phyloP scores from a whole-genome alignment of 805 yeast species.

The Saccharomycopsis lassenensis region DNA sequence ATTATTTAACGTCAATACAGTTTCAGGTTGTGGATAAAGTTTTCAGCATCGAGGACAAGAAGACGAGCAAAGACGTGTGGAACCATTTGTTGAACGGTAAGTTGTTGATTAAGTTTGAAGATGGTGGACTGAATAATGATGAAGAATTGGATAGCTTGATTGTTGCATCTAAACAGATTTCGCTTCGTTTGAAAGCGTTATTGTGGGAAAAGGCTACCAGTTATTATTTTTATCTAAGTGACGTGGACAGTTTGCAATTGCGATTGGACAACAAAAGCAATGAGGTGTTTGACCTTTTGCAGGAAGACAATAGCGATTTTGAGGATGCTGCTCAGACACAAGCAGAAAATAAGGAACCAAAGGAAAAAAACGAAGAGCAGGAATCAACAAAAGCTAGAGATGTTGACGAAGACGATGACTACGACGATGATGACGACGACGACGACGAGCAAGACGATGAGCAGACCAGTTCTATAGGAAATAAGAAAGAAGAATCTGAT shows the following conservation, averaged over 20 bases:
- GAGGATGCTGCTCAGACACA: slow-evolving; percentile 14
- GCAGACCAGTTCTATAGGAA: too few species aligned
- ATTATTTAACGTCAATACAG: slow-evolving; percentile 14
- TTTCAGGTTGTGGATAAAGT: slow-evolving; percentile 17
- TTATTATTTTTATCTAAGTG: slow-evolving; percentile 6
- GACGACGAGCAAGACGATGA: background rate
- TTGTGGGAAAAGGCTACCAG: slow-evolving; percentile 18
- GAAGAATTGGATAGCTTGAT: slow-evolving; percentile 14
- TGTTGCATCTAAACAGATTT: slow-evolving; percentile 9
- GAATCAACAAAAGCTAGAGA: background rate
- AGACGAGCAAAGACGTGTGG: slow-evolving; percentile 6
- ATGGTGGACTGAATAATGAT: slow-evolving; percentile 25
- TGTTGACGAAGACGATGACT: background rate
- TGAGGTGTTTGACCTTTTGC: slow-evolving; percentile 9
- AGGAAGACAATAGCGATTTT: slow-evolving; percentile 17
- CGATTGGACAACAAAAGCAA: background rate
- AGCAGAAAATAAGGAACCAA: slow-evolving; percentile 3
- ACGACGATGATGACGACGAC: slow-evolving; percentile 2
- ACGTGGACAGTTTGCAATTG: background rate
- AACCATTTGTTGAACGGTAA: slow-evolving; percentile 16
- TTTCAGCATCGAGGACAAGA: slow-evolving; percentile 3
- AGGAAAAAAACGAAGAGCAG: slow-evolving; percentile 2
- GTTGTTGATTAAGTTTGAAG: slow-evolving; percentile 37
- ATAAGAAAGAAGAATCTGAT: too few species aligned
- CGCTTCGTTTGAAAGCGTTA: slow-evolving; percentile 12